Conservation (phyloP, 2,329 filamentous ascomycete genomes). For the Zopfia rhizophila region DNA sequence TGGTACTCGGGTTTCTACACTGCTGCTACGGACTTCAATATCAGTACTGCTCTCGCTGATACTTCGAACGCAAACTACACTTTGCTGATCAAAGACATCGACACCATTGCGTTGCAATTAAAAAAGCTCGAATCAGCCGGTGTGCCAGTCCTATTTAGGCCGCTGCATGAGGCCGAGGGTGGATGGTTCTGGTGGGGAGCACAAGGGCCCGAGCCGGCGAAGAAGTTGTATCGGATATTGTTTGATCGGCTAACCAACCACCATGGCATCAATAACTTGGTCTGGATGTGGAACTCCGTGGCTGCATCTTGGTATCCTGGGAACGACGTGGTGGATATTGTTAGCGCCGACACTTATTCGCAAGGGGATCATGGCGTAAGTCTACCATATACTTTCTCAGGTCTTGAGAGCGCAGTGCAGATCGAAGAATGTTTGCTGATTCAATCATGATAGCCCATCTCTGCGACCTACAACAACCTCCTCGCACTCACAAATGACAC, state of each 20-base stretch:
- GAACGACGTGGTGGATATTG: conserved; percentile 57
- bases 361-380: conserved; percentile 56
- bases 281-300: conserved; percentile 64
- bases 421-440: not conserved
- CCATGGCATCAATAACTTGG: conserved; percentile 59
- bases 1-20: conserved; percentile 65
- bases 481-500: conserved; percentile 56
- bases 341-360: conserved; percentile 59
- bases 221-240: conserved; percentile 57
- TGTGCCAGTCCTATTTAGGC: conserved; percentile 61
- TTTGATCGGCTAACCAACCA: conserved; percentile 58
- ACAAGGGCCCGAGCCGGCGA: conserved; percentile 57
- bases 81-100: conserved; percentile 59
- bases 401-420: not conserved
- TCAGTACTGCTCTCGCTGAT: conserved; percentile 55
- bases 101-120: conserved; percentile 60
- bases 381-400: conserved; percentile 7
- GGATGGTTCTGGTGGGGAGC: conserved; percentile 66
- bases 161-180: conserved; percentile 63
- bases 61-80: conserved; percentile 60
- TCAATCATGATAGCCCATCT: conserved; percentile 48
- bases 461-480: conserved; percentile 57
- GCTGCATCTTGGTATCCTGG: conserved; percentile 61
- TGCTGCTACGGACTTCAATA: conserved; percentile 60
- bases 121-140: conserved; percentile 56